These are phyloP conservation scores for Vanrija sp. DNA, from an alignment of 1,284 basidiomycete species.

Conservation along the genomic window DNA sequence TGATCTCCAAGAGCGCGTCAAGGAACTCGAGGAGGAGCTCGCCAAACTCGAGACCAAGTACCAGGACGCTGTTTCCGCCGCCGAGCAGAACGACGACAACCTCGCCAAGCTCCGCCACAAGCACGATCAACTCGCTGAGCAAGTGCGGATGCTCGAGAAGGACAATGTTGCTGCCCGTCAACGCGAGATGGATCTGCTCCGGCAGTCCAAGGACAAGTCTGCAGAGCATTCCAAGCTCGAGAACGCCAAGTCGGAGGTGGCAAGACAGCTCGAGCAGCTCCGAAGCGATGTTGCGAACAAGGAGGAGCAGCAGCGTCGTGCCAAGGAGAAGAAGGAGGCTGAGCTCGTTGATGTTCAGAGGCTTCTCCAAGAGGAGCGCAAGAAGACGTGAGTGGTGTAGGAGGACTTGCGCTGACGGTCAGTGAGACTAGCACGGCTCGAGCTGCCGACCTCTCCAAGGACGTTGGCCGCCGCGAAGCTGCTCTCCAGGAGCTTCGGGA, in stretches of 20 bases:
- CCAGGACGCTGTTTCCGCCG: slow-evolving; percentile 58
- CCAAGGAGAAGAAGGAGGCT: slow-evolving; percentile 71
- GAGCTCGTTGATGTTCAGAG: slow-evolving; percentile 67
- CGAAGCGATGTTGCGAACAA: slow-evolving; percentile 66
- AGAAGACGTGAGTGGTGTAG: slow-evolving; percentile 59
- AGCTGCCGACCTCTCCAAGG: slow-evolving; percentile 60
- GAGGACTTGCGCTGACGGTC: slow-evolving; percentile 6
- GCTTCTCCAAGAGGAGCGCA: slow-evolving; percentile 64
- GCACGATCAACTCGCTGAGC: slow-evolving; percentile 77
- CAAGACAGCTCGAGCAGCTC: slow-evolving; percentile 66
- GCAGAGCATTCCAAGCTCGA: slow-evolving; percentile 47
- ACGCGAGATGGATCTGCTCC: slow-evolving; percentile 60
- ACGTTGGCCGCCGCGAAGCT: slow-evolving; percentile 67
- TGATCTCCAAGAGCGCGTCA: slow-evolving; percentile 79
- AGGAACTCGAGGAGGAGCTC: slow-evolving; percentile 73
- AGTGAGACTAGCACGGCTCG: slow-evolving; percentile 65
- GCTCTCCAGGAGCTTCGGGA: slow-evolving; percentile 66
- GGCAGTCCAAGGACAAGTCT: slow-evolving; percentile 33
- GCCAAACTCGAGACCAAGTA: slow-evolving; percentile 81
- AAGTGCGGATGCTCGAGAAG: slow-evolving; percentile 71
- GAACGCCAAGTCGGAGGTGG: slow-evolving; percentile 57
- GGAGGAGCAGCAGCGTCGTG: slow-evolving; percentile 72
- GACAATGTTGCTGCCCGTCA: slow-evolving; percentile 68
- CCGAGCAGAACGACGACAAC: slow-evolving; percentile 23
- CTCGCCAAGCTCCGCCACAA: slow-evolving; percentile 43